phyloP scores from a whole-genome alignment of 1,284 basidiomycete species.

The Microbotryomycetes sp. region DNA sequence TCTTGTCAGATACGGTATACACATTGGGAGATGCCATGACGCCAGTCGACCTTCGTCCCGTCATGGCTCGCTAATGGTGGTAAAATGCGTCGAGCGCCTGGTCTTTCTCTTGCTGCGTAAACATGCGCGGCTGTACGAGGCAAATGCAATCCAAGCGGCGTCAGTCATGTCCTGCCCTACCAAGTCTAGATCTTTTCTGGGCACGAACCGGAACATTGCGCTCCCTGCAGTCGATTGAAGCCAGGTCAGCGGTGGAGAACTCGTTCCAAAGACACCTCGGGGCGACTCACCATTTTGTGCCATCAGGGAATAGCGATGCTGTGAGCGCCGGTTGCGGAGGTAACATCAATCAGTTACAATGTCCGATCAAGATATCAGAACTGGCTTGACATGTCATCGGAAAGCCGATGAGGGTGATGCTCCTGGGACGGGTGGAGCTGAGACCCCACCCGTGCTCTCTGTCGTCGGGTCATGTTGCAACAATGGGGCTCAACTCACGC shows the following conservation, averaged over 20 bases:
- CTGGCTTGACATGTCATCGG: too few relatives aligned
- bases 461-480: background rate
- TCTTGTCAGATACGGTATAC: too few relatives aligned
- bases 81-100: conserved; percentile 27
- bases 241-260: background rate
- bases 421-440: background rate
- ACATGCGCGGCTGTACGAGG: conserved; percentile 27
- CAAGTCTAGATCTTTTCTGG: too few relatives aligned
- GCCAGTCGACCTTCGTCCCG: background rate
- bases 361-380: background rate
- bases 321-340: background rate
- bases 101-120: conserved; percentile 35
- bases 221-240: conserved; percentile 26
- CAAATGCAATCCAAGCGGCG: background rate
- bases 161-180: too few relatives aligned
- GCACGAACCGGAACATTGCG: conserved; percentile 38
- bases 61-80: background rate
- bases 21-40: too few relatives aligned
- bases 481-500: conserved; percentile 25
- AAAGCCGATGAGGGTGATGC: too few relatives aligned
- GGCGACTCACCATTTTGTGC: conserved; percentile 36
- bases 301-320: conserved; percentile 36
- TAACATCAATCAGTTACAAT: background rate
- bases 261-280: background rate
- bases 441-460: background rate